phyloP scores from a whole-genome alignment of 495 filamentous ascomycete species.

The Aspergillus sclerotioniger region DNA sequence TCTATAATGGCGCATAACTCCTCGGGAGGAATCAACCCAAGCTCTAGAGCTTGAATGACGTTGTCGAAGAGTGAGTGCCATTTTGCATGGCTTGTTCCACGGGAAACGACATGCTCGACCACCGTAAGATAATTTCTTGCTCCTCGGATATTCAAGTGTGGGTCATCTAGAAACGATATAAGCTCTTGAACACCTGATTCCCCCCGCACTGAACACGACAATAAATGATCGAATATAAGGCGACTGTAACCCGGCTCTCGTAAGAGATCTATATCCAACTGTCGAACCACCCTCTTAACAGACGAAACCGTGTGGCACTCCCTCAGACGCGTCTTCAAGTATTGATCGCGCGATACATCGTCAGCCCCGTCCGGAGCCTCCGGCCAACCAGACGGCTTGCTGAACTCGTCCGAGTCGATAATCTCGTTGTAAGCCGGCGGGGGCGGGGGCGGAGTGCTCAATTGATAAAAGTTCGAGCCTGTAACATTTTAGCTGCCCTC shows the following conservation, averaged over 20 bases:
- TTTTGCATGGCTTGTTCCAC: slow-evolving; percentile 14
- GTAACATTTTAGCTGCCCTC: background rate
- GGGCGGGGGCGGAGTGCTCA: background rate
- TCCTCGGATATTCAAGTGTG: slow-evolving; percentile 36
- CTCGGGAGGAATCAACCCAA: slow-evolving; percentile 35
- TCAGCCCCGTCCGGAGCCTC: background rate
- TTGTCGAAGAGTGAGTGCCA: slow-evolving; percentile 24
- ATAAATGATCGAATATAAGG: slow-evolving; percentile 39
- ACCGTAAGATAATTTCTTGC: slow-evolving; percentile 39
- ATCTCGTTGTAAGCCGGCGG: background rate
- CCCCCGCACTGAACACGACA: slow-evolving; percentile 17
- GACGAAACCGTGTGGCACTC: slow-evolving; percentile 25
- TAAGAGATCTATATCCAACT: slow-evolving; percentile 35
- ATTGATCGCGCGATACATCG: slow-evolving; percentile 9
- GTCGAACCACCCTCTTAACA: slow-evolving; percentile 27
- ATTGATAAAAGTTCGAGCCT: background rate
- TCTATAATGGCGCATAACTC: slow-evolving; percentile 37
- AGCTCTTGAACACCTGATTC: slow-evolving; percentile 22
- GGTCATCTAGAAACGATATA: slow-evolving; percentile 44
- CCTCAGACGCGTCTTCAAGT: slow-evolving; percentile 23
- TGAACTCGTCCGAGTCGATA: background rate
- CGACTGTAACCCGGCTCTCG: slow-evolving; percentile 41
- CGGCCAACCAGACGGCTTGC: too few relatives aligned
- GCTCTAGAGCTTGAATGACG: slow-evolving; percentile 35
- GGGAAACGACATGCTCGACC: slow-evolving; percentile 22